Conservation (phyloP, 768 basidiomycete species). For the Cystobasidium onofrii region DNA sequence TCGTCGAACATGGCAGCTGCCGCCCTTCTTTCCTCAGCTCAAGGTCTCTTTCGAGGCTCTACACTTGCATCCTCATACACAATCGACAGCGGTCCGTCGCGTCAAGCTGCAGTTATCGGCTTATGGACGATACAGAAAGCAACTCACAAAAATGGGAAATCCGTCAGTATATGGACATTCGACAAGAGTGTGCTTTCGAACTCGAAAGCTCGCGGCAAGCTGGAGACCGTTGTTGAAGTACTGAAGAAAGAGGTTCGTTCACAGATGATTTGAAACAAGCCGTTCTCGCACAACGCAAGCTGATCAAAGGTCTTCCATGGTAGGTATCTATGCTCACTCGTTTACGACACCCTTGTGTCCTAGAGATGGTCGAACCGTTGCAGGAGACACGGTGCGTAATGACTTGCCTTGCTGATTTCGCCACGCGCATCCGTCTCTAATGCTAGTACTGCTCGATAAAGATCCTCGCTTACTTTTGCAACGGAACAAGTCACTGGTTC, state of each 20-base stretch:
- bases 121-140: slow-evolving; percentile 83
- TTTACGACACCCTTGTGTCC: slow-evolving; percentile 82
- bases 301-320: not conserved
- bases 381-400: slow-evolving; percentile 64
- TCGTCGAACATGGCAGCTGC: slow-evolving; percentile 21
- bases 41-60: slow-evolving; percentile 4
- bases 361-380: slow-evolving; percentile 95
- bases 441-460: slow-evolving; percentile 6
- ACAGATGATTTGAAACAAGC: slow-evolving; percentile 38
- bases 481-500: slow-evolving; percentile 83
- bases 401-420: not conserved
- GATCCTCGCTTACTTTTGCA: slow-evolving; percentile 75
- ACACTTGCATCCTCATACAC: slow-evolving; percentile 29
- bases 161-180: slow-evolving; percentile 83
- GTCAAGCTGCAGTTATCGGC: slow-evolving; percentile 48
- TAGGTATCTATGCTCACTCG: slow-evolving; percentile 76
- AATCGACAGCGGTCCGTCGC: not conserved
- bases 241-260: slow-evolving; percentile 73
- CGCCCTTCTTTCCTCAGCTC: slow-evolving; percentile 8
- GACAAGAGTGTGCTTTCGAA: slow-evolving; percentile 66
- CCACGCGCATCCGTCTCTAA: not conserved
- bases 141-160: slow-evolving; percentile 80
- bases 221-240: slow-evolving; percentile 69
- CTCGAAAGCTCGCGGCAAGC: slow-evolving; percentile 45
- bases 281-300: slow-evolving; percentile 1